Evolutionary conservation across 2,329 filamentous ascomycete species (phyloP), one percentile per base, ranked within the genome.

Genomic region (Phaeosphaeria sp.): DNA sequence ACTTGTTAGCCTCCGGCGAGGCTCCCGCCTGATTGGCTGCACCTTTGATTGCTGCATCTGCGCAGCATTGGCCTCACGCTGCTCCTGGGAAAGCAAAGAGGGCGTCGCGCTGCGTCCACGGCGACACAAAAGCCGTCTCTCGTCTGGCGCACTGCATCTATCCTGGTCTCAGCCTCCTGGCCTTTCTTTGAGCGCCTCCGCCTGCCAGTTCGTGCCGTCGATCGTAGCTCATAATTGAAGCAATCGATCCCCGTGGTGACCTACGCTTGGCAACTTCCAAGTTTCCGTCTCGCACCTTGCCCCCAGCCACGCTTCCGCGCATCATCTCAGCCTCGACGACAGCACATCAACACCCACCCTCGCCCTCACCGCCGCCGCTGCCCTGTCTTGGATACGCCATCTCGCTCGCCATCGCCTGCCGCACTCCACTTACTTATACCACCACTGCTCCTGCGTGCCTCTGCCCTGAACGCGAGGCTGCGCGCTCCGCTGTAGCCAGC

Each of bases 401-500:
- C 42, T 46, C 52, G 22, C 49, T n/a, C 52, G 39, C 50, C 54
- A n/a, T 48, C 60, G 11, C 47, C 52, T 49, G n/a, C 20, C 20
- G 20, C 30, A 20, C 22, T 55, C 52, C 64, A 57, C 52, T 55
- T 55, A 36, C 52, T 58, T 36, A 36, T 36, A 36, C 55, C 42
- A 46, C 54, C 48, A 21, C 20, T 25, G 25, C 54, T 60, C 51
- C 59, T 56, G 9, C 4, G 51, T 60, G 55, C 61, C 23, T 60
- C 62, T 64, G 60, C 59, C 49, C 55, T 55, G 23, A 55, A 47
- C 57, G 46, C 69, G 55, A 67, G 63, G 68, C 68, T 68, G 67
- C 63, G 71, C 67, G 71, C 67, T 65, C 66, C 64, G 53, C 60
- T 44, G 49, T 47, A 63, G 56, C 60, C 56, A 65, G 65, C 62